phyloP scores from a whole-genome alignment of 148 eudicot species.

The Nepenthes gracilis region DNA sequence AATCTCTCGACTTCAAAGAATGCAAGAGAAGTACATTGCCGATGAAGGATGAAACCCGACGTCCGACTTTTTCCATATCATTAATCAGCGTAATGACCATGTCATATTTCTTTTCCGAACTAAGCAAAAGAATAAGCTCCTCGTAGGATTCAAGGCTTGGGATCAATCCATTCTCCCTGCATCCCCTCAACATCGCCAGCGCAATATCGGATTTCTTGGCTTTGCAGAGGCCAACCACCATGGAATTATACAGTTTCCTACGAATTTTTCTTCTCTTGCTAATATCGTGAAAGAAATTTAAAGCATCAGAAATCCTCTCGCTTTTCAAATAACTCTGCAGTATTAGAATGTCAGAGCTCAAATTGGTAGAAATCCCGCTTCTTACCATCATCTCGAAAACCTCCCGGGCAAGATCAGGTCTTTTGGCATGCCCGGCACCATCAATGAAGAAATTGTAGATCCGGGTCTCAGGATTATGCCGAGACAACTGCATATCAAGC shows the following conservation, averaged over 20 bases:
- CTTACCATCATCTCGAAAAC: slow-evolving; percentile 48
- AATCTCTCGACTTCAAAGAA: slow-evolving; percentile 26
- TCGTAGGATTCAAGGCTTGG: slow-evolving; percentile 56
- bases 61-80: slow-evolving; percentile 40
- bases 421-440: slow-evolving; percentile 63
- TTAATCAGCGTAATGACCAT: slow-evolving; percentile 32
- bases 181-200: slow-evolving; percentile 20
- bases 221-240: slow-evolving; percentile 56
- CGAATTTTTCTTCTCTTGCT: slow-evolving; percentile 23
- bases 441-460: slow-evolving; percentile 51
- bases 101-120: slow-evolving; percentile 24
- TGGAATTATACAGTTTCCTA: slow-evolving; percentile 20
- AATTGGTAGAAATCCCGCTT: slow-evolving; percentile 26
- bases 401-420: slow-evolving; percentile 51
- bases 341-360: slow-evolving; percentile 36
- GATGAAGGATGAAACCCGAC: slow-evolving; percentile 48
- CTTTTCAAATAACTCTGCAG: slow-evolving; percentile 44
- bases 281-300: slow-evolving; percentile 32
- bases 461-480: slow-evolving; percentile 10
- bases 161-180: slow-evolving; percentile 15
- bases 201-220: slow-evolving; percentile 37
- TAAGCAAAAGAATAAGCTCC: slow-evolving; percentile 42
- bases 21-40: slow-evolving; percentile 54
- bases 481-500: slow-evolving; percentile 54
- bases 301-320: slow-evolving; percentile 45